Base-by-base conservation (phyloP, 2,329 filamentous ascomycete genomes). In the Ophiostoma novo-ulmi region DNA sequence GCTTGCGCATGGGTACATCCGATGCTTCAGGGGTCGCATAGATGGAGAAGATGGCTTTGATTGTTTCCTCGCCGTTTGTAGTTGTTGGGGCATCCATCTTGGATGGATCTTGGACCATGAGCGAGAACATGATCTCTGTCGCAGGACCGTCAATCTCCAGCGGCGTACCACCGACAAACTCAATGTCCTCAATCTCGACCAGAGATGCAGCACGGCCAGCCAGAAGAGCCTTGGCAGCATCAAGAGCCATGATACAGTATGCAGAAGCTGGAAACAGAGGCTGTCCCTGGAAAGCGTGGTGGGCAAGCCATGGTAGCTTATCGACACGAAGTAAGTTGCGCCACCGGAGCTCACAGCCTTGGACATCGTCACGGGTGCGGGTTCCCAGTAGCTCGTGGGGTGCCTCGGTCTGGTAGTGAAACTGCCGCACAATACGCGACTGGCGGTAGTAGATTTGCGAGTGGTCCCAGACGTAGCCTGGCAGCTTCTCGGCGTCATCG, bases 231-330 rank as follows among this genome's bases (percentile, higher is more conserved):
- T 74, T 76, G 1, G 80, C 79, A 3, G 82, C 82, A 66, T 84
- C 83, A 8, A 83, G 73, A 1, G 81, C 82, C 80, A 84, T 84
- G 65, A 81, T 72, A 48, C 81, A 79, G 73, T 84, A 85, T 0
- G 80, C 83, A 1, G 83, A 83, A 3, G 80, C 82, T 1, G 83
- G 83, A 10, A 85, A 76, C 20, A 85, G 75, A 4, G 80, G 78
- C 69, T 82, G 80, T 1, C 79, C 80, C 71, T 83, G 81, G 44
- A 84, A 82, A 8, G 72, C 13, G 66, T 77, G 76, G 55, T 75
- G 77, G 58, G 75, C 73, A 22, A 80, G 70, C 72, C 74, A 74
- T 0, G 73, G 71, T 8, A 72, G 17, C 55, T 73, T 69, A 14
- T 63, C 63, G 10, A 71, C 67, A 14, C 58, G 72, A 17, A 74